A percentile compares a stretch with the other conserved stretches of the same genome.
Evolutionary conservation across 306 rosid species (phyloP).

Genomic region (Cucumis cinereus): DNA sequence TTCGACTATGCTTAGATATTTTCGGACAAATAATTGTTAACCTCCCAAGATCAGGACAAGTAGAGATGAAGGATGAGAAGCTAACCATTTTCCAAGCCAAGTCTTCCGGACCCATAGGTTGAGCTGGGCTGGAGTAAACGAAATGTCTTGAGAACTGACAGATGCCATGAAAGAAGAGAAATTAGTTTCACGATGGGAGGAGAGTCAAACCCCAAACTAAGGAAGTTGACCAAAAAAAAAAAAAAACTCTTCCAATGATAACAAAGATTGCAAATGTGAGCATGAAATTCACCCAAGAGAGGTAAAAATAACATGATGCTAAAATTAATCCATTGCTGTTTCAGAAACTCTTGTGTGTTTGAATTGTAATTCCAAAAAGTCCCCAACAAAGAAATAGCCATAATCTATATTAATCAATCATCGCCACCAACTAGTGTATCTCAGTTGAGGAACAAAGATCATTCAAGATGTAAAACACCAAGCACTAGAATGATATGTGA

Average conservation of each 20-base stretch:
- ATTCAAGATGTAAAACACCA: neutral
- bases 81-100: conserved; percentile 95
- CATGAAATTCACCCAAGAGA: neutral
- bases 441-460: neutral
- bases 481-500: neutral
- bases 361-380: neutral
- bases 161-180: conserved; percentile 1
- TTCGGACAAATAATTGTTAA: neutral
- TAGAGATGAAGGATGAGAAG: conserved; percentile 1
- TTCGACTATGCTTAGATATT: neutral
- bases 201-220: neutral
- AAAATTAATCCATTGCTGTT: neutral
- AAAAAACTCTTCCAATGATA: neutral
- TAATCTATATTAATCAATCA: neutral
- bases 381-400: neutral
- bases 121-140: conserved; percentile 81
- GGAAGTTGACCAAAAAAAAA: neutral
- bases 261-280: neutral
- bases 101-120: conserved; percentile 93
- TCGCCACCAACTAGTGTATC: neutral
- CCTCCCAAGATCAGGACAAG: neutral
- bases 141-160: conserved; percentile 78
- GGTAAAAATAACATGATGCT: neutral
- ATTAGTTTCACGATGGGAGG: neutral
- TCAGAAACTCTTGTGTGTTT: neutral